These are phyloP conservation scores for Solanum aculeatissimum DNA, from an alignment of 305 asterid species.

Conservation along the genomic window DNA sequence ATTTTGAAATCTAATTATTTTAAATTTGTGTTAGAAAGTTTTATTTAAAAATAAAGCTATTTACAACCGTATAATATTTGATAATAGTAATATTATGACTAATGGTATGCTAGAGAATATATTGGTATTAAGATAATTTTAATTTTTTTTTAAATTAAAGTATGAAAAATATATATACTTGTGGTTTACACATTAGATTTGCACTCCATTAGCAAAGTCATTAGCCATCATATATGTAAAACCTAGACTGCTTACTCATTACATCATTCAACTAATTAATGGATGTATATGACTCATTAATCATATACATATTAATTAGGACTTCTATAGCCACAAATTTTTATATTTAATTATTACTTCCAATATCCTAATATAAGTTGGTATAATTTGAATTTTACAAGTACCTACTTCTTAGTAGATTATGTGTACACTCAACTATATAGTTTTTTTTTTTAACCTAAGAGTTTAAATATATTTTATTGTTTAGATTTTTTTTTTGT, in stretches of 20 bases:
- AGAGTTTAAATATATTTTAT: neutral
- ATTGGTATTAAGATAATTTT: neutral
- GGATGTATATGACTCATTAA: neutral
- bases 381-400: neutral
- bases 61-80: neutral
- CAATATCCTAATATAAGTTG: neutral
- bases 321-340: neutral
- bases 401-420: neutral
- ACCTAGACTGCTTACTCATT: neutral
- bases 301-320: neutral
- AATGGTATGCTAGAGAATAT: neutral
- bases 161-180: neutral
- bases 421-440: neutral
- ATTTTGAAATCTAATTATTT: accelerated
- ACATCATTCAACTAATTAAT: neutral
- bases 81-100: too few species aligned
- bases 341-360: neutral
- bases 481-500: neutral
- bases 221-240: neutral
- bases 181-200: constrained; percentile 31
- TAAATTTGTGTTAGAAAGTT: neutral
- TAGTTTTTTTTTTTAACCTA: neutral
- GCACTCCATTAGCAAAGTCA: constrained; percentile 13
- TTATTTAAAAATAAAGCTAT: neutral
- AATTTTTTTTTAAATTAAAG: neutral